These are phyloP conservation scores for Croton laevigatus DNA, from an alignment of 441 rosid genomes.

Conservation along the genomic window DNA sequence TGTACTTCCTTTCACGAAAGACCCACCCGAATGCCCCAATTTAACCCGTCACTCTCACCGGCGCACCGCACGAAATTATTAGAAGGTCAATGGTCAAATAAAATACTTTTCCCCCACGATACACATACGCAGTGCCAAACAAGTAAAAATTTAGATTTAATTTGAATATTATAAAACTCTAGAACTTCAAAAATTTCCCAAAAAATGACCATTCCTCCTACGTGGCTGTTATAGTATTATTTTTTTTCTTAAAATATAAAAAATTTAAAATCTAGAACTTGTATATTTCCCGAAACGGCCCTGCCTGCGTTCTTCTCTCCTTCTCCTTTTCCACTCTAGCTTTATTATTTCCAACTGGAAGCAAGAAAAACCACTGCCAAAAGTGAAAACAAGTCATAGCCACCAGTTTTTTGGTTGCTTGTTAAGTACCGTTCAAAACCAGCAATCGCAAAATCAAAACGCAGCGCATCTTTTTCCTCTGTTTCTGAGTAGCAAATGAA, in stretches of 20 bases:
- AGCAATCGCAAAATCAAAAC: not conserved
- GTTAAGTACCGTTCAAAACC: not conserved
- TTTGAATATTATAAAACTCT: not conserved
- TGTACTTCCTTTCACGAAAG: not conserved
- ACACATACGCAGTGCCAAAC: not conserved
- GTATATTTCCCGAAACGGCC: not conserved
- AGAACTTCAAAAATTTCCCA: not conserved
- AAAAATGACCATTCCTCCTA: not conserved
- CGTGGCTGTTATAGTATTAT: no score
- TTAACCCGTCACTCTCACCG: not conserved
- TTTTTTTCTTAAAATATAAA: not conserved
- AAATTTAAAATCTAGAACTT: not conserved
- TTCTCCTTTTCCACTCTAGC: not conserved
- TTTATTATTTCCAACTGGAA: not conserved
- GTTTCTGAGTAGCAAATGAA: not conserved
- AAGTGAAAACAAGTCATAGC: conserved; percentile 12
- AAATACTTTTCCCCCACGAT: not conserved
- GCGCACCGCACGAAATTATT: not conserved
- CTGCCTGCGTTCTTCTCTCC: no score
- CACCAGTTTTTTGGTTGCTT: conserved; percentile 17
- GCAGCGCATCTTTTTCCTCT: not conserved
- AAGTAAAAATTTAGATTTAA: not conserved
- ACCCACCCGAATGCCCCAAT: not conserved
- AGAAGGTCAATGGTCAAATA: not conserved
- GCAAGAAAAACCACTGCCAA: conserved; percentile 5